Base-by-base conservation (phyloP, 192 early-diverging fungal genomes). In the Linderina pennispora region DNA sequence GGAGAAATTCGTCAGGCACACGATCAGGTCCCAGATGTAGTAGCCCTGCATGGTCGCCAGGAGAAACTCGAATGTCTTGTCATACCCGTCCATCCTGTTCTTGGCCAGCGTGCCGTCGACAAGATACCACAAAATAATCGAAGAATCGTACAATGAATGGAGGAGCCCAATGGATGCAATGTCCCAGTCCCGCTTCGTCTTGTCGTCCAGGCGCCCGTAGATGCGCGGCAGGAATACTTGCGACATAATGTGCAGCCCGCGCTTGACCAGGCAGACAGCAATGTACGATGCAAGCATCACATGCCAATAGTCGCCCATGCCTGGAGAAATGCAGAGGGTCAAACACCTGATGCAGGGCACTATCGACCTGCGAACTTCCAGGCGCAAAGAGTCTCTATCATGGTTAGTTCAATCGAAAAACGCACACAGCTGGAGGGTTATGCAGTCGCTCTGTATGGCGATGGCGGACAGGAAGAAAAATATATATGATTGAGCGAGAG, bases 21-120 rank as follows among this genome's bases (percentile, higher is more conserved):
- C 18, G 0, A 47, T 28, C 47, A 71, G 23, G 25, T 71, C 67
- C 67, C 67, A 71, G 22, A 55, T 24, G 18, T 71, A 71, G 51
- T 71, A 71, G 18, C 67, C 67, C 36, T 46, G 16, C 7, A 50
- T 43, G 6, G 53, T 34, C 6, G 67, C 50, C 32, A 71, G 35
- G 11, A 51, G 55, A 5, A 24, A 40, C 45, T 71, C 67, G 21
- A 71, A 59, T 8, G 43, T 22, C 28, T 5, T 11, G 40, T 49
- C 42, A 37, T 26, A 54, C 2, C 67, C 67, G n/a, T 50, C 47
- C 60, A 71, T 71, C 36, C 47, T 53, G 39, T 71, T 40, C 3
- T 18, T 16, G 22, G 50, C 55, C 4, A 71, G 40, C 3, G 36
- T 32, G 2, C 34, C 39, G 40, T 54, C 16, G 28, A 34, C 36